Evolutionary conservation across 2,329 filamentous ascomycete species (phyloP), one percentile per base, ranked within the genome.

Genomic region (Phaeophleospora eucalypticola): DNA sequence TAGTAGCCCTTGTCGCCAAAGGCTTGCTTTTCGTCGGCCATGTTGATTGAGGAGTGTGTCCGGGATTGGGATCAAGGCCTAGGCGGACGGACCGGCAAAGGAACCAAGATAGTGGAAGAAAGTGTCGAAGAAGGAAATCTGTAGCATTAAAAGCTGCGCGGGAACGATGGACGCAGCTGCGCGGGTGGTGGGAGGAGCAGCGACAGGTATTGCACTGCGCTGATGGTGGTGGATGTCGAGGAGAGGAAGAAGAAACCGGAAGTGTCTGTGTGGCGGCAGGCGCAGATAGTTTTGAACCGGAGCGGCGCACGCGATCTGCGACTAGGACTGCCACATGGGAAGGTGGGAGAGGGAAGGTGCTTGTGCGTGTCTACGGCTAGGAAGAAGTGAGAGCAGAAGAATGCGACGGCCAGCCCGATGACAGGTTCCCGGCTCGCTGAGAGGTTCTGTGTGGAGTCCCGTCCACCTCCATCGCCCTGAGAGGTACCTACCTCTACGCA

Each of bases 1-100:
- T 63, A 58, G 51, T 62, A 57, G 46, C 49, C 57, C 35, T 59
- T 50, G 18, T 56, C 54, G 48, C 47, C 58, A 34, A 57, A 51
- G 19, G 32, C 36, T 20, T 36, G 33, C 39, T 58, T 50, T 29
- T 49, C 33, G 32, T 46, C 36, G 20, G 40, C 37, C n/a, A 39
- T 20, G 15, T 8, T 17, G 17, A 36, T 20, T 20, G n/a, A n/a
- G n/a, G n/a, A n/a, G n/a, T n/a, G n/a, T n/a, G n/a, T n/a, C n/a
- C n/a, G n/a, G 12, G 24, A 29, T 29, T 6, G 6, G 12, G 24
- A 29, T 29, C 7, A 7, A 29, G 37, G 42, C 42, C 45, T 43
- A 52, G 27, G 49, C 45, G 16, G 24, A 6, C 7, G 24, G 24
- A 29, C 24, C 24, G 27, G 41, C 45, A 34, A 51, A 43, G 15